These are phyloP conservation scores for Blepharisma japonicum DNA, from an alignment of 73 alveolate species.

Conservation along the genomic window DNA sequence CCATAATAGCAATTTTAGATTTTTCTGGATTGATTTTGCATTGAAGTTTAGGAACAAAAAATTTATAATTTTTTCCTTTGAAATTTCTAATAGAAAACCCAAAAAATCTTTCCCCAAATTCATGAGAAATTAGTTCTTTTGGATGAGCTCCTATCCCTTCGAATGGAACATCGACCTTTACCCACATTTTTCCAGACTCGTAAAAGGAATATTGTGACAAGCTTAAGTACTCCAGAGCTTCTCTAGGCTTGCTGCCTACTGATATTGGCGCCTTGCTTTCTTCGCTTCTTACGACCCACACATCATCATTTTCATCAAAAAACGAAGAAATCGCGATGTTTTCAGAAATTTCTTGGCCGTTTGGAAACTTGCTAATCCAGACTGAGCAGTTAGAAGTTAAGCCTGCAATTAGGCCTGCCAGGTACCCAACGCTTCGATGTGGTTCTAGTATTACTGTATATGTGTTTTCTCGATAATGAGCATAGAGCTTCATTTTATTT, in stretches of 20 bases:
- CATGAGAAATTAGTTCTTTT: conserved; percentile 35
- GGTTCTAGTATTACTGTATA: neutral
- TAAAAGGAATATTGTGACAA: conserved; percentile 51
- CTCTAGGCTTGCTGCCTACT: neutral
- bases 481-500: conserved; percentile 24
- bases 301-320: conserved; percentile 16
- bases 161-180: conserved; percentile 48
- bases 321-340: neutral
- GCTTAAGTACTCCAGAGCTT: conserved; percentile 33
- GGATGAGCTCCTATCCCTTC: conserved; percentile 36
- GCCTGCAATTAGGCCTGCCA: neutral
- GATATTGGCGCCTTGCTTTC: neutral
- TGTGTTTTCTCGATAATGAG: neutral
- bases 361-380: neutral
- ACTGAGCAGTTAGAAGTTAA: neutral
- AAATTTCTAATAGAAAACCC: conserved; percentile 36
- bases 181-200: conserved; percentile 57
- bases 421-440: neutral
- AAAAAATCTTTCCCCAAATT: conserved; percentile 41
- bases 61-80: conserved; percentile 72
- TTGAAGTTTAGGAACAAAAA: conserved; percentile 65
- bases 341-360: neutral
- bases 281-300: conserved; percentile 15
- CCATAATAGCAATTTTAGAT: conserved; percentile 57
- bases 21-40: conserved; percentile 61